A percentile compares a stretch with the other conserved stretches of the same genome.
phyloP scores from a whole-genome alignment of 2,329 filamentous ascomycete species.

The Monosporascus sp. region DNA sequence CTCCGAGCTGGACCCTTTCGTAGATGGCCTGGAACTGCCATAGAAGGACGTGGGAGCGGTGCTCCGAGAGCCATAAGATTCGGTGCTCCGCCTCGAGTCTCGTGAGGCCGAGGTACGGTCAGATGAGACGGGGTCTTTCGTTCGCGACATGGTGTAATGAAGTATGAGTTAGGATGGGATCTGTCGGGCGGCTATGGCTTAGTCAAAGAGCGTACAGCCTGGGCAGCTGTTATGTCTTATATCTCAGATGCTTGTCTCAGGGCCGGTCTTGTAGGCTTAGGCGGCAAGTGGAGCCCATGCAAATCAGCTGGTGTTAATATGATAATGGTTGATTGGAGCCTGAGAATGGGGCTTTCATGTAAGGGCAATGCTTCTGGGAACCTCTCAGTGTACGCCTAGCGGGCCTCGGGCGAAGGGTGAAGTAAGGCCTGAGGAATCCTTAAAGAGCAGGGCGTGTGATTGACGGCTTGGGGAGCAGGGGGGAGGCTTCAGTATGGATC shows the following conservation, averaged over 20 bases:
- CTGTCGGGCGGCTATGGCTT: conserved; percentile 6
- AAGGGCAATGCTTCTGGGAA: conserved; percentile 16
- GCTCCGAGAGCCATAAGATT: conserved; percentile 41
- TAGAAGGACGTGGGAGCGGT: conserved; percentile 43
- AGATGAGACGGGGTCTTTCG: conserved; percentile 27
- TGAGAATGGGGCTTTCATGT: conserved; percentile 19
- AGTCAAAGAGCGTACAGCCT: conserved; percentile 4
- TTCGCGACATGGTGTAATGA: conserved; percentile 30
- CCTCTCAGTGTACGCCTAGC: conserved; percentile 1
- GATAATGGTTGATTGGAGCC: conserved; percentile 21
- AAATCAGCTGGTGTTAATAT: conserved; percentile 20
- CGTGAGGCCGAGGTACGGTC: conserved; percentile 33
- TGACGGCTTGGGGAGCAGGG: neutral
- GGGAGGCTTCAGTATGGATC: neutral
- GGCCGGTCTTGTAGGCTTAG: conserved; percentile 14
- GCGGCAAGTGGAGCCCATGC: conserved; percentile 15
- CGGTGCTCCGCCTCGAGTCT: conserved; percentile 37
- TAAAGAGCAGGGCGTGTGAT: neutral
- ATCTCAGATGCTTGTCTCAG: conserved; percentile 18
- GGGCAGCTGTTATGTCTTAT: conserved; percentile 16
- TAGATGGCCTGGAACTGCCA: conserved; percentile 34
- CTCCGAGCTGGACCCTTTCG: conserved; percentile 25
- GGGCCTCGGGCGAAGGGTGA: neutral
- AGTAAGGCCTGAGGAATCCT: neutral
- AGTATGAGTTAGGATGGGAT: conserved; percentile 12